phyloP scores from a whole-genome alignment of 2,329 filamentous ascomycete species.

The Trichophyton benhamiae region DNA sequence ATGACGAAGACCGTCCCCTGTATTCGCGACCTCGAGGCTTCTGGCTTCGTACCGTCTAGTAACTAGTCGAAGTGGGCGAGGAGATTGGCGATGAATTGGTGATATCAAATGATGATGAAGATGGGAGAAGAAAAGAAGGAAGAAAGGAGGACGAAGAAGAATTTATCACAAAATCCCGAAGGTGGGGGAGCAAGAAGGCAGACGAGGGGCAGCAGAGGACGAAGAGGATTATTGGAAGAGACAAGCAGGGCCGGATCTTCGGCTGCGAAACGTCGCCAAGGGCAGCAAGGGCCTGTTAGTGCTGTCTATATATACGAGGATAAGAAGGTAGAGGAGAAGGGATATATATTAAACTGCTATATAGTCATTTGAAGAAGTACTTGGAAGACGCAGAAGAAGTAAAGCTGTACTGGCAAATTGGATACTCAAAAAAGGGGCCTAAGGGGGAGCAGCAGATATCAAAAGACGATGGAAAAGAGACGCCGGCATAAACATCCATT shows the following conservation, averaged over 20 bases:
- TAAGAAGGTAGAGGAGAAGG: not conserved
- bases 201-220: not conserved
- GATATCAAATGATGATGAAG: not conserved
- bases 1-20: not conserved
- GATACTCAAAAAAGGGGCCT: not conserved
- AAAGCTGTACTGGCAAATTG: not conserved
- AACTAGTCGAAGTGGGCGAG: not conserved
- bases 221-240: not conserved
- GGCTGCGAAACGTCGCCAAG: not conserved
- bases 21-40: constrained; percentile 4
- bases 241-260: not conserved
- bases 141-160: not conserved
- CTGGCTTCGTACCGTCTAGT: constrained; percentile 4
- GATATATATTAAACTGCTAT: not conserved
- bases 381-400: not conserved
- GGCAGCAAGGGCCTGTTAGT: too few relatives aligned
- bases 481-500: too few relatives aligned
- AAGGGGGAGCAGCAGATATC: not conserved
- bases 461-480: not conserved
- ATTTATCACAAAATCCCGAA: too few relatives aligned
- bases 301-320: not conserved
- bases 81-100: not conserved
- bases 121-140: not conserved
- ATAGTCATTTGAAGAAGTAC: not conserved
- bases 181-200: not conserved